A percentile compares a stretch with the other conserved stretches of the same genome.
phyloP scores from a whole-genome alignment of 1,284 basidiomycete genomes.

The Microbotryum silenes-acaulis region DNA sequence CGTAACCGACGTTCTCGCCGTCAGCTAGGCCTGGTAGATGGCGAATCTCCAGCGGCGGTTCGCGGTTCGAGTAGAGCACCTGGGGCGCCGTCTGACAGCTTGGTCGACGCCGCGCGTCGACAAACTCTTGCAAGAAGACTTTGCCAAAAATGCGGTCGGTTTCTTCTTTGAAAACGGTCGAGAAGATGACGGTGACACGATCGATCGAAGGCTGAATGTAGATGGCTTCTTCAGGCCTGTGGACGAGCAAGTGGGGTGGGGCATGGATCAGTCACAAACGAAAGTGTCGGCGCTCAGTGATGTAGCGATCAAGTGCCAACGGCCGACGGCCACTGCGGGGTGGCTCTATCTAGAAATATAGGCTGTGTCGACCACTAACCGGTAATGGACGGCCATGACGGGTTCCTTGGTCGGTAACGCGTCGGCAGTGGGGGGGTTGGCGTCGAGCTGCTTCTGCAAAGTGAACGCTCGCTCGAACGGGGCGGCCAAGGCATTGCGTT shows the following conservation, averaged over 20 bases:
- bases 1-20: constrained; percentile 88
- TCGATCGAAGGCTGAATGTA: constrained; percentile 88
- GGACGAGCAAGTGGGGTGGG: background rate
- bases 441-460: constrained; percentile 77
- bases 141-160: constrained; percentile 95
- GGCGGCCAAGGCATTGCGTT: constrained; percentile 88
- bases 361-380: constrained; percentile 38
- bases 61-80: constrained; percentile 91
- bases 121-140: constrained; percentile 98
- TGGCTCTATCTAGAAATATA: too few relatives aligned
- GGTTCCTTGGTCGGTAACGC: constrained; percentile 56
- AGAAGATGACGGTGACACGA: constrained; percentile 96
- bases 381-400: constrained; percentile 87
- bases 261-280: background rate
- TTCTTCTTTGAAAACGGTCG: constrained; percentile 93
- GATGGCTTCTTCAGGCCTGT: constrained; percentile 81
- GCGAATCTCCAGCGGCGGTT: constrained; percentile 92
- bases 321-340: too few relatives aligned
- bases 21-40: constrained; percentile 70
- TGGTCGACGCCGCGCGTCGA: constrained; percentile 87
- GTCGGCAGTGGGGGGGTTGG: constrained; percentile 46
- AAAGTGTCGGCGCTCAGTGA: background rate
- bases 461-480: constrained; percentile 87
- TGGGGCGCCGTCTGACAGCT: constrained; percentile 95
- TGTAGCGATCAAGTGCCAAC: background rate